These are phyloP conservation scores for Calonectria pauciramosa DNA, from an alignment of 2,329 filamentous ascomycete species.

Conservation along the genomic window DNA sequence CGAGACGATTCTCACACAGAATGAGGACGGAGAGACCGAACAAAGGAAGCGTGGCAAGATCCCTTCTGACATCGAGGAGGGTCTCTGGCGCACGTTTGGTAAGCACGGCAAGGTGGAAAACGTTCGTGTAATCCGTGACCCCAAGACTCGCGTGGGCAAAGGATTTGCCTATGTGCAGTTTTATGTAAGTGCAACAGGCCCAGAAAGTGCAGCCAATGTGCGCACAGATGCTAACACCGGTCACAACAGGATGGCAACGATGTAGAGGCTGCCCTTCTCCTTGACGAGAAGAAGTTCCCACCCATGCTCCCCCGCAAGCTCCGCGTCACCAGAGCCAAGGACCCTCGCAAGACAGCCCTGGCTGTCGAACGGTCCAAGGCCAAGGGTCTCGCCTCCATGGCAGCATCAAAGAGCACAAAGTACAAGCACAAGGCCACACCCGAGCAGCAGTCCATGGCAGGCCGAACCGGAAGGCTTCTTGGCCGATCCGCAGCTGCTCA, in stretches of 20 bases:
- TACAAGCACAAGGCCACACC: constrained; percentile 80
- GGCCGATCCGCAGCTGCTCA: constrained; percentile 75
- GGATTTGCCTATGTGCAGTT: constrained; percentile 99
- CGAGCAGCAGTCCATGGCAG: constrained; percentile 78
- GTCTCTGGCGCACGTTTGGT: constrained; percentile 86
- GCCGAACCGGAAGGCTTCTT: constrained; percentile 81
- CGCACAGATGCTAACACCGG: constrained; percentile 22
- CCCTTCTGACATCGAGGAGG: constrained; percentile 91
- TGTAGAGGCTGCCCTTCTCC: constrained; percentile 90
- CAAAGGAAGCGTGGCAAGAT: constrained; percentile 81
- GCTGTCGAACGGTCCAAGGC: constrained; percentile 55
- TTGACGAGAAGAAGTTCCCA: constrained; percentile 92
- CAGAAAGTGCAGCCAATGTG: constrained; percentile 4
- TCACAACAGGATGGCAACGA: constrained; percentile 78
- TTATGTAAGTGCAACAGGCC: constrained; percentile 63
- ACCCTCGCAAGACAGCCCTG: constrained; percentile 71
- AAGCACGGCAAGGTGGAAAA: constrained; percentile 87
- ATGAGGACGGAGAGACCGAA: constrained; percentile 74
- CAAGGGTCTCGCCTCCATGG: constrained; percentile 53
- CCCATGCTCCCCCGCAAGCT: constrained; percentile 92
- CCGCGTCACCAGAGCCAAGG: constrained; percentile 89
- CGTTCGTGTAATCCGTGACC: constrained; percentile 91
- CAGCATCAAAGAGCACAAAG: constrained; percentile 58
- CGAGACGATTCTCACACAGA: constrained; percentile 78
- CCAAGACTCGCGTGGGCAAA: constrained; percentile 93